Conservation (phyloP, 257 asterid genomes). For the Fraxinus quadrangulata region DNA sequence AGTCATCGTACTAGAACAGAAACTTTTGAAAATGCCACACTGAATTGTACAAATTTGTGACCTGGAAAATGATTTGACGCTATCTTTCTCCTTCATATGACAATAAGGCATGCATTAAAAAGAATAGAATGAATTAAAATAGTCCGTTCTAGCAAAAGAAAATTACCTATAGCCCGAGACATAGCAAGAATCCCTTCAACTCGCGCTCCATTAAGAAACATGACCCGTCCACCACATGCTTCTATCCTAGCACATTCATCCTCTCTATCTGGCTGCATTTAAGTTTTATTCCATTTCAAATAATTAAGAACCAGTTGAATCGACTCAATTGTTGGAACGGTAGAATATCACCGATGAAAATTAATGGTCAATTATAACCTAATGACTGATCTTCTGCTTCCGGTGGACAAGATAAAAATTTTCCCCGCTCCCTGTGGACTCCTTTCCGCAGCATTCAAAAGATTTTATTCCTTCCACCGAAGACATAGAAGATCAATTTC, state of each 20-base stretch:
- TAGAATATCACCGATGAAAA: too few species aligned
- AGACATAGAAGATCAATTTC: too few species aligned
- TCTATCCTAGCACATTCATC: slow-evolving; percentile 33
- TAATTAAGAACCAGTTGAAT: background rate
- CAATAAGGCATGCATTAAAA: background rate
- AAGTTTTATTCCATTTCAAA: too few species aligned
- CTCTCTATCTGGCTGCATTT: slow-evolving; percentile 24
- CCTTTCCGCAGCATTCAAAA: too few species aligned
- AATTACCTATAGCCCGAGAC: slow-evolving; percentile 32
- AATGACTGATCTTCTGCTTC: too few species aligned
- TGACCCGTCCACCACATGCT: slow-evolving; percentile 25
- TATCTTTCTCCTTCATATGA: background rate
- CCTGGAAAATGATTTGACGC: background rate
- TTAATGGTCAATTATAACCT: too few species aligned
- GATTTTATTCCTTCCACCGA: too few species aligned
- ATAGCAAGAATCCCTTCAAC: slow-evolving; percentile 30
- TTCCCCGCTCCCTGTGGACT: too few species aligned
- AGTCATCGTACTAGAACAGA: background rate
- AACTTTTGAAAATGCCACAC: background rate
- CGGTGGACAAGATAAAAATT: too few species aligned
- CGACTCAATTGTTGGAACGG: background rate
- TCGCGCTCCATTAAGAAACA: slow-evolving; percentile 20
- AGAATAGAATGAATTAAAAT: background rate
- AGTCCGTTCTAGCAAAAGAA: background rate
- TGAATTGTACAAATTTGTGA: background rate